Conservation (phyloP, 2,329 filamentous ascomycete genomes). For the Trichoderma cornu-damae region DNA sequence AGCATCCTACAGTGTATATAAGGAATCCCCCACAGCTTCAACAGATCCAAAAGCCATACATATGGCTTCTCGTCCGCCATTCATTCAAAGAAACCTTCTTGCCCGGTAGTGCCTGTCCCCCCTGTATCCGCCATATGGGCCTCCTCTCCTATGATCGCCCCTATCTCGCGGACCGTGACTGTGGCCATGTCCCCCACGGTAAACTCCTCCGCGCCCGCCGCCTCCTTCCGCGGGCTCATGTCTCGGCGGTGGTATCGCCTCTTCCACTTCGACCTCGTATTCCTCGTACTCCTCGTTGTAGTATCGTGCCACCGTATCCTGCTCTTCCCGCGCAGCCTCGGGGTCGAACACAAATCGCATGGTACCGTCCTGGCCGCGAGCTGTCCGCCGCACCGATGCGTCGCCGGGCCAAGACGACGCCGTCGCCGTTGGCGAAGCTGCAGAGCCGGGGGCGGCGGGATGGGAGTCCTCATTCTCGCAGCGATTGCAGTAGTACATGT, state of each 20-base stretch:
- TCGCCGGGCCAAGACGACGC: constrained; percentile 37
- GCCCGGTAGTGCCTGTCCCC: constrained; percentile 34
- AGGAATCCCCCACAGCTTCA: background rate
- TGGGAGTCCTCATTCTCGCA: constrained; percentile 41
- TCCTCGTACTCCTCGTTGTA: constrained; percentile 72
- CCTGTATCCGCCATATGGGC: constrained; percentile 33
- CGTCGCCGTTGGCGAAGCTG: constrained; percentile 37
- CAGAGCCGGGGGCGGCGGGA: constrained; percentile 22
- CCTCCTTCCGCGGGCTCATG: constrained; percentile 21
- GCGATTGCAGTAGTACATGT: constrained; percentile 54
- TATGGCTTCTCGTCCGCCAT: too few species aligned
- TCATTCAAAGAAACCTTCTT: constrained; percentile 30
- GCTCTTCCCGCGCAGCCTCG: constrained; percentile 67
- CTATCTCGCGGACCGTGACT: constrained; percentile 28
- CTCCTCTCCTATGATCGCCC: constrained; percentile 32
- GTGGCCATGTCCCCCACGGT: constrained; percentile 24
- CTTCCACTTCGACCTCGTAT: constrained; percentile 72
- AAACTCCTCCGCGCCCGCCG: constrained; percentile 25
- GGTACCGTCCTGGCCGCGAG: constrained; percentile 60
- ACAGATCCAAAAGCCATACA: background rate
- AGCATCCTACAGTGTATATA: background rate
- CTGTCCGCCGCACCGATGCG: constrained; percentile 29
- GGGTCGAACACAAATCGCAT: constrained; percentile 86
- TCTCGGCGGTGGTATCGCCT: constrained; percentile 39
- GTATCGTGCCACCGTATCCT: constrained; percentile 59